Percentiles rank a stretch among this genome's conserved stretches.
Evolutionary conservation across 495 filamentous ascomycete genomes (phyloP).

Genomic region (Copromyces sp.): DNA sequence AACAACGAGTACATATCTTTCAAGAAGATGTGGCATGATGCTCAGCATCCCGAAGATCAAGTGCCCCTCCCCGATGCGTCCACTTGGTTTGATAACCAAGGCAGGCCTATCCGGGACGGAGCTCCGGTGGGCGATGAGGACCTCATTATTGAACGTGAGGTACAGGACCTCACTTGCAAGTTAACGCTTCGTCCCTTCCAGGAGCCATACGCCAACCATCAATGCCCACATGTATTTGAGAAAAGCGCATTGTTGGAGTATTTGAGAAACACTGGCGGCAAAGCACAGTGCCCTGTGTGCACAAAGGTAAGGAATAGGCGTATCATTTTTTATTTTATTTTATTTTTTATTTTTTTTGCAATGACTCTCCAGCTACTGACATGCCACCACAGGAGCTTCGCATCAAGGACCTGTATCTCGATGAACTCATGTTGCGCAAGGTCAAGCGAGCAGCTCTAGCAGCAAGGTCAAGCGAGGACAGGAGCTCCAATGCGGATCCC

Average conservation of each 20-base stretch:
- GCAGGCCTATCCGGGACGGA: constrained; percentile 27
- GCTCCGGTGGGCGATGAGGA: constrained; percentile 51
- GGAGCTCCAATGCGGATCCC: constrained; percentile 20
- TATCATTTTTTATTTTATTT: neutral
- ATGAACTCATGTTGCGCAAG: constrained; percentile 32
- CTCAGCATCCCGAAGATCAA: constrained; percentile 53
- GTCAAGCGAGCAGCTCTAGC: constrained; percentile 29
- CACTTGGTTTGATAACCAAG: constrained; percentile 58
- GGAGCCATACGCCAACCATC: constrained; percentile 62
- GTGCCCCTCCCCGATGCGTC: constrained; percentile 56
- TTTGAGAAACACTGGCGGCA: constrained; percentile 33
- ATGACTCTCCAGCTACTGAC: neutral
- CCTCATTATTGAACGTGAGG: constrained; percentile 58
- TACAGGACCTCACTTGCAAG: constrained; percentile 66
- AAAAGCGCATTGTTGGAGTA: constrained; percentile 57
- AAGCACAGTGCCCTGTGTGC: constrained; percentile 35
- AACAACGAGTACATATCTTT: constrained; percentile 75
- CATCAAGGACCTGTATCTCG: constrained; percentile 29
- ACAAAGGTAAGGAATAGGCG: constrained; percentile 25
- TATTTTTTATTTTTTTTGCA: no score
- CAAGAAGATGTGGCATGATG: constrained; percentile 67
- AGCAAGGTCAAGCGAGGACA: constrained; percentile 15
- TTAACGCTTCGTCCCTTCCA: constrained; percentile 65
- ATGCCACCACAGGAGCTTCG: constrained; percentile 21
- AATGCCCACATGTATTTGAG: constrained; percentile 80